Evolutionary conservation across 306 rosid species (phyloP).

Genomic region (Psophocarpus tetragonolobus): DNA sequence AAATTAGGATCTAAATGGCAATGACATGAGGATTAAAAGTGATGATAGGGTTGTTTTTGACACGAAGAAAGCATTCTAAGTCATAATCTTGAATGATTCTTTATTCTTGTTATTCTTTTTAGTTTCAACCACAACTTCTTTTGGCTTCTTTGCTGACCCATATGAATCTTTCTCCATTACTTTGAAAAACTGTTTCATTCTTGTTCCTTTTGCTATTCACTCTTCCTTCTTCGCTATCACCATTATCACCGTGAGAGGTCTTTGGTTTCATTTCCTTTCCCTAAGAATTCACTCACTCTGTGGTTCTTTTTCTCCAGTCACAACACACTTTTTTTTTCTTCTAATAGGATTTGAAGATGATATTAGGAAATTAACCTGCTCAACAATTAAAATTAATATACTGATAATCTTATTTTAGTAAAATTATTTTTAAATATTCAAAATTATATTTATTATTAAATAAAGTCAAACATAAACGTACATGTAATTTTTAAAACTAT

Average conservation of each 20-base stretch:
- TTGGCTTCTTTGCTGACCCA: conserved; percentile 68
- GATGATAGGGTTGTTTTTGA: conserved; percentile 68
- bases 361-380: too few relatives aligned
- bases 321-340: background rate
- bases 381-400: too few relatives aligned
- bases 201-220: background rate
- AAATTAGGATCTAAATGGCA: conserved; percentile 83
- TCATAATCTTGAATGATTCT: conserved; percentile 79
- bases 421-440: too few relatives aligned
- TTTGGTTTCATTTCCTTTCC: background rate
- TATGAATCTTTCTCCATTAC: conserved; percentile 64
- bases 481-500: too few relatives aligned
- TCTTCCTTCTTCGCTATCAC: too few relatives aligned
- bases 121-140: conserved; percentile 28
- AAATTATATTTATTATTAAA: too few relatives aligned
- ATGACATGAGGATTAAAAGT: conserved; percentile 83
- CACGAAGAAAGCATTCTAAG: conserved; percentile 96
- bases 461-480: too few relatives aligned
- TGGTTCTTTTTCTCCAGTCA: background rate
- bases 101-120: conserved; percentile 35
- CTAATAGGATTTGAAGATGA: too few relatives aligned
- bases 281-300: background rate
- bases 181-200: conserved; percentile 85
- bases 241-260: background rate
- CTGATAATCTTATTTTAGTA: too few relatives aligned